A percentile compares a stretch with the other conserved stretches of the same genome.
Evolutionary conservation across 169 alveolate species (phyloP).

Genomic region (Eimeria zaria): DNA sequence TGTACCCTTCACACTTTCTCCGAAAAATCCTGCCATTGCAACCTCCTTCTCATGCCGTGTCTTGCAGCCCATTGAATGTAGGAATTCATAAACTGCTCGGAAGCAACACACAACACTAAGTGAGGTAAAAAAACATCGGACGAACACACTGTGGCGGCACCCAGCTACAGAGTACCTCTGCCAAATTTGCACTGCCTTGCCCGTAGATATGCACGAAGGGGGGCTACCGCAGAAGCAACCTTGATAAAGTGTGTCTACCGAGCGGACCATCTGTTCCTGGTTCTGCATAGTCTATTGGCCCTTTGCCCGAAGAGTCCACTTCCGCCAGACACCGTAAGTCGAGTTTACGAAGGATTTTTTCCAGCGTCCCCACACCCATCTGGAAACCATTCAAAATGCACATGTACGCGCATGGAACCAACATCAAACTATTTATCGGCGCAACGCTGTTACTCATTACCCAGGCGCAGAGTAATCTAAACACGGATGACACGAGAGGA

Average conservation of each 20-base stretch:
- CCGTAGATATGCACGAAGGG: too few relatives aligned
- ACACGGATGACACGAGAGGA: neutral
- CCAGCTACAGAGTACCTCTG: neutral
- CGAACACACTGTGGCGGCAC: neutral
- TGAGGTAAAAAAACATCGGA: neutral
- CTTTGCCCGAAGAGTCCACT: conserved; percentile 72
- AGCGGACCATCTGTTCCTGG: conserved; percentile 72
- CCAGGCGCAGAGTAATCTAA: neutral
- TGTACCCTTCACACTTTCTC: conserved; percentile 69
- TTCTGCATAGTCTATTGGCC: conserved; percentile 72
- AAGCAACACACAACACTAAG: neutral
- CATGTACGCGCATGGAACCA: neutral
- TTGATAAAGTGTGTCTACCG: neutral
- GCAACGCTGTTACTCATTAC: neutral
- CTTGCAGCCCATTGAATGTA: conserved; percentile 82
- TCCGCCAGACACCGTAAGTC: conserved; percentile 59
- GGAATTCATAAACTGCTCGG: conserved; percentile 72
- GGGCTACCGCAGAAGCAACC: too few relatives aligned
- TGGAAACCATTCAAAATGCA: neutral
- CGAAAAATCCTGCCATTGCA: conserved; percentile 75
- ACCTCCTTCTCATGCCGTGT: conserved; percentile 77
- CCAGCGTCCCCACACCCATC: conserved; percentile 51
- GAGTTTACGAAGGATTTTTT: conserved; percentile 54
- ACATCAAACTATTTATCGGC: neutral
- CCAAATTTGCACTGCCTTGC: neutral